Evolutionary conservation across 75 land plant genomes (phyloP).

Genomic region (Sequoia sempervirens): DNA sequence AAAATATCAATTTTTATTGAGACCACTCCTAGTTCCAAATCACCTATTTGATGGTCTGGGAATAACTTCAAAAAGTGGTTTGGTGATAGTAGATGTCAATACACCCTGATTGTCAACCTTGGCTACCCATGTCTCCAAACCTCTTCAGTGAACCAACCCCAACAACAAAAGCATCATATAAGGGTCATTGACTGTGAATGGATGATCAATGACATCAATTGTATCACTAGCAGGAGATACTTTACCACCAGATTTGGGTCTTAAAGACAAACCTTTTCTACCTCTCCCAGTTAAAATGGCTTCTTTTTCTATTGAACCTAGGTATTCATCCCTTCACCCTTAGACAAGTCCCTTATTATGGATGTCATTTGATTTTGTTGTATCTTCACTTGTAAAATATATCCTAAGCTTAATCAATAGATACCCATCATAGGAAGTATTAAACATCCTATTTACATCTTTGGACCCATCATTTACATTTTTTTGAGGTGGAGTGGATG

Average conservation of each 20-base stretch:
- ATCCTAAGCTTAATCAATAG: constrained; percentile 6
- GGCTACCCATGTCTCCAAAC: no score
- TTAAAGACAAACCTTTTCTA: constrained; percentile 29
- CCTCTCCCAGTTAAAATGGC: constrained; percentile 19
- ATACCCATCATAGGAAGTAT: constrained; percentile 22
- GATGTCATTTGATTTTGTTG: background rate
- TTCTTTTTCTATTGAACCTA: constrained; percentile 26
- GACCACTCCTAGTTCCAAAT: no score
- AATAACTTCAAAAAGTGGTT: no score
- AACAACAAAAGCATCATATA: constrained; percentile 6
- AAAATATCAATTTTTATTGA: no score
- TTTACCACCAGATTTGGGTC: constrained; percentile 25
- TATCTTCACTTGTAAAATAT: background rate
- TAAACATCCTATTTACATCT: constrained; percentile 17
- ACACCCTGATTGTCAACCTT: no score
- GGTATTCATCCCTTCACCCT: constrained; percentile 13
- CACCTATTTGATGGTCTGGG: no score
- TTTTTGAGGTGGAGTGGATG: constrained; percentile 9
- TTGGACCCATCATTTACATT: constrained; percentile 11
- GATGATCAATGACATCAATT: background rate
- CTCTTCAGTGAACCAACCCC: no score
- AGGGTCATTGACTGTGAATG: constrained; percentile 12
- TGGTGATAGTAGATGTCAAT: no score
- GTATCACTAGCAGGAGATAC: constrained; percentile 8
- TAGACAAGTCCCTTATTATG: constrained; percentile 6